These are phyloP conservation scores for Gossypium longicalyx DNA, from an alignment of 345 rosid genomes.

Conservation along the genomic window DNA sequence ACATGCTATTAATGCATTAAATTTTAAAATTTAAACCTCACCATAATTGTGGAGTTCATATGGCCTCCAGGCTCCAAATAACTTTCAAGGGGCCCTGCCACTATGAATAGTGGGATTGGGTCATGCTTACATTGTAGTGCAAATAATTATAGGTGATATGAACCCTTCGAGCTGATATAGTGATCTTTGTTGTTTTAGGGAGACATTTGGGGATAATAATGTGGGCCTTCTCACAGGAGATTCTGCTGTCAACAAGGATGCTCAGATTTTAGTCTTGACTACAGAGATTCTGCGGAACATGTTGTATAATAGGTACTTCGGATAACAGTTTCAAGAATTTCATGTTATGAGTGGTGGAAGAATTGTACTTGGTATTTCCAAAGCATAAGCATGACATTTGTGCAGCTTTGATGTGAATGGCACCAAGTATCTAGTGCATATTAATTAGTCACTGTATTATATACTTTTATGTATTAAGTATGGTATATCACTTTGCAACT, in stretches of 20 bases:
- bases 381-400: not conserved
- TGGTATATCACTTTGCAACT: not conserved
- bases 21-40: not conserved
- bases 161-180: slow-evolving; percentile 8
- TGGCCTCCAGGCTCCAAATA: not conserved
- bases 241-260: slow-evolving; percentile 77
- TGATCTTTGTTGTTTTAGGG: slow-evolving; percentile 34
- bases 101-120: not conserved
- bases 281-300: slow-evolving; percentile 94
- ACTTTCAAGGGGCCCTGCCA: not conserved
- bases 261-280: slow-evolving; percentile 83
- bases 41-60: not conserved
- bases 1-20: not conserved
- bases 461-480: not conserved
- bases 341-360: not conserved
- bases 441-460: not conserved
- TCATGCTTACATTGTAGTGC: not conserved
- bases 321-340: slow-evolving; percentile 2
- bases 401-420: not conserved
- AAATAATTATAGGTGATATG: slow-evolving; percentile 5
- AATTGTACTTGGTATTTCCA: not conserved
- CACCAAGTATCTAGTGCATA: not conserved
- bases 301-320: slow-evolving; percentile 78
- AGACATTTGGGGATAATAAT: slow-evolving; percentile 81
- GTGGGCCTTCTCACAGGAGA: slow-evolving; percentile 97